Base-by-base conservation (phyloP, 1,139 yeast genomes). In the Kodamaea sp. region DNA sequence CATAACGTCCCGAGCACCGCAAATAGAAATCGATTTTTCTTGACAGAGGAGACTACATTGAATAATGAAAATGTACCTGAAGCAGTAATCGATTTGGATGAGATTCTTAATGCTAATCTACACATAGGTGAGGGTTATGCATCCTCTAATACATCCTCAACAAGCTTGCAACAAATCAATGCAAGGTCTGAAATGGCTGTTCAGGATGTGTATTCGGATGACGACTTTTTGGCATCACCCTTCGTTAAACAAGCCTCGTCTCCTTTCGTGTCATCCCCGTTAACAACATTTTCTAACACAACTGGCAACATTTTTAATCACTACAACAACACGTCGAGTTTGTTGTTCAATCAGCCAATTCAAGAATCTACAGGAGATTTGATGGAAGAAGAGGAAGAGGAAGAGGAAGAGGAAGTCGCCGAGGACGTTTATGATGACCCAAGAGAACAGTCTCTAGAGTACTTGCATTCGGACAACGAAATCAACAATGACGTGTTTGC, bases 71-170 rank as follows among this genome's bases (percentile, higher is more conserved):
- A 70, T 28, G 66, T 76, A 3, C 85, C 85, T 0, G 81, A 78
- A 45, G 83, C 84, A 3, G 68, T 78, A 21, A 80, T 80, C 24
- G 83, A 80, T 48, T 59, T 80, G 37, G 85, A 80, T 48, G 78
- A 77, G 36, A 80, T 80, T 10, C 58, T 76, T 12, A 71, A 70
- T 39, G 66, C 70, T 6, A 63, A 61, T 45, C 43, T 61, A 31
- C 66, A 65, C 36, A 57, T 61, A 15, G 61, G 63, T 6, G 55
- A 15, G n/a, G 36, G 38, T 7, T 42, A 44, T 29, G 19, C 33
- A n/a, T 37, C 41, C 4, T 28, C 26, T 15, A 42, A 37, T 15
- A 32, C 34, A 18, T 41, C 46, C 9, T 38, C 22, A 13, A 20
- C 28, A 9, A 35, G 23, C 28, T 37, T 35, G n/a, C 29, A 28